Percentiles rank a stretch among this genome's conserved stretches.
These are phyloP conservation scores for Nannochloris sp. DNA, from an alignment of 139 green algal genomes.

Conservation along the genomic window DNA sequence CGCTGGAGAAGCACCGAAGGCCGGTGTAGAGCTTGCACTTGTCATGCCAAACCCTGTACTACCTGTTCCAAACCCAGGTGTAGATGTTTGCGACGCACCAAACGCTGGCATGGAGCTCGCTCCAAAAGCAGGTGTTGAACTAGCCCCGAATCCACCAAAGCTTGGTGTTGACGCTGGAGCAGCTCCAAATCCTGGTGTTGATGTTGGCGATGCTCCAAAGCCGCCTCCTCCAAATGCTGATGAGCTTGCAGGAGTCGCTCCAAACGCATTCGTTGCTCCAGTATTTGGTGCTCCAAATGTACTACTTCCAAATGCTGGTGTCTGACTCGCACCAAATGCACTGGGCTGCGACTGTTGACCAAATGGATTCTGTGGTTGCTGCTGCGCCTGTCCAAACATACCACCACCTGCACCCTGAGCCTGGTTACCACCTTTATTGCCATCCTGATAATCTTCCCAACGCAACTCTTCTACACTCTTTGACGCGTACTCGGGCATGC, in stretches of 20 bases:
- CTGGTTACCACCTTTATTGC: conserved; percentile 34
- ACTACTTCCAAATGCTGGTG: conserved; percentile 15
- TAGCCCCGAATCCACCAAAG: conserved; percentile 39
- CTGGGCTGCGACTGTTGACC: background rate
- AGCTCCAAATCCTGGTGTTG: conserved; percentile 23
- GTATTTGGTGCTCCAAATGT: conserved; percentile 26
- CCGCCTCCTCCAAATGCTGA: conserved; percentile 37
- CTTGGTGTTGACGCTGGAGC: conserved; percentile 12
- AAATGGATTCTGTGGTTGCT: background rate
- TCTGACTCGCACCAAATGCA: conserved; percentile 20
- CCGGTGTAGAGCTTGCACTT: conserved; percentile 25
- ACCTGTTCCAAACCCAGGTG: conserved; percentile 15
- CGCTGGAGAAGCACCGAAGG: conserved; percentile 18
- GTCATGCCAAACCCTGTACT: conserved; percentile 24
- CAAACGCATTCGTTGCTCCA: conserved; percentile 41
- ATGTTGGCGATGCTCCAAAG: conserved; percentile 22
- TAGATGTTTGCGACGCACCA: background rate
- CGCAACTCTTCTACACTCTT: conserved; percentile 85
- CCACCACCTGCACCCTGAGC: background rate
- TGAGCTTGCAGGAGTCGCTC: conserved; percentile 17
- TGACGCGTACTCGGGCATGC: conserved; percentile 61
- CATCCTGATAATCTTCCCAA: conserved; percentile 80
- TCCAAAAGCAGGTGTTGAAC: conserved; percentile 26
- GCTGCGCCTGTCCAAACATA: conserved; percentile 1
- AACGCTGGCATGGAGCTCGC: background rate